Percentiles rank a stretch among this genome's conserved stretches.
Evolutionary conservation across 1,139 yeast genomes (phyloP).

Genomic region (Candida sojae): DNA sequence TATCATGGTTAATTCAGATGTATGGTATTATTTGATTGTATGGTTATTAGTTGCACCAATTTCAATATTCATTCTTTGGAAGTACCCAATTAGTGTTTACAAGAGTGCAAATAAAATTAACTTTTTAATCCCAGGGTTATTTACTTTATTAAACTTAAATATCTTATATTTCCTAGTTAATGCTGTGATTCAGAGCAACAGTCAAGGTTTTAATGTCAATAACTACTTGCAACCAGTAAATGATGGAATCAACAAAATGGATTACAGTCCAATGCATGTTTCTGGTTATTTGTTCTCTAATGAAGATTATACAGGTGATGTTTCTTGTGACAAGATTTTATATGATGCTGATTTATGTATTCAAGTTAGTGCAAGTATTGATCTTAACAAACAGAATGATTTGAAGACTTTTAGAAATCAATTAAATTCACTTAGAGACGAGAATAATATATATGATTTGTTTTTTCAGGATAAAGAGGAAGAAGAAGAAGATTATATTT

Average conservation of each 20-base stretch:
- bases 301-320: neutral
- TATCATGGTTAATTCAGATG: neutral
- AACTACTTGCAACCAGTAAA: neutral
- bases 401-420: conserved; percentile 11
- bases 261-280: neutral
- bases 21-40: neutral
- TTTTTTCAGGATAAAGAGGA: conserved; percentile 13
- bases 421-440: conserved; percentile 5
- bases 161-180: neutral
- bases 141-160: neutral
- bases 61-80: neutral
- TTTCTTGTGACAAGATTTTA: neutral
- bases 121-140: neutral
- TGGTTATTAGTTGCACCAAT: neutral
- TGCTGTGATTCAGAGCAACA: neutral
- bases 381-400: conserved; percentile 12
- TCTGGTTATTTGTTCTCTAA: neutral
- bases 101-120: neutral
- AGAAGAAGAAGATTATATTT: conserved; percentile 15
- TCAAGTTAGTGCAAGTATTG: conserved; percentile 6
- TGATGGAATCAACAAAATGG: neutral
- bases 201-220: neutral
- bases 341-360: neutral
- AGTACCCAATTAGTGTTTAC: neutral
- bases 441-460: conserved; percentile 6